Evolutionary conservation across 1,284 basidiomycete species (phyloP).

Genomic region (Ceratobasidium sp.): DNA sequence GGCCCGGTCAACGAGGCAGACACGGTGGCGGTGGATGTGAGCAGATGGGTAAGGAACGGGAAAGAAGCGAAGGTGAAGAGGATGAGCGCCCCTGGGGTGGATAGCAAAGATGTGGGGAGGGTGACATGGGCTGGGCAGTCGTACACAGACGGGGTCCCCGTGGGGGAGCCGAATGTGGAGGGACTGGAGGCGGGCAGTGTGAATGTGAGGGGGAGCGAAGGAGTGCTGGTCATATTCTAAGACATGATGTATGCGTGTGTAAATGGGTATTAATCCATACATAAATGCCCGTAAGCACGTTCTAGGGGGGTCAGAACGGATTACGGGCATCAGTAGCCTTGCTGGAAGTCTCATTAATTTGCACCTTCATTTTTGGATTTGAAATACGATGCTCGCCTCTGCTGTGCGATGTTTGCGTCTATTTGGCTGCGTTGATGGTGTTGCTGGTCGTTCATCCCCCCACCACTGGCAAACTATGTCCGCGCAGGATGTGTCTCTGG

Average conservation of each 20-base stretch:
- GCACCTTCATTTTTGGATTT: background rate
- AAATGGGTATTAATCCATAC: background rate
- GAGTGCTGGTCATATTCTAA: conserved; percentile 52
- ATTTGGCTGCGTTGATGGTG: background rate
- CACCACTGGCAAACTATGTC: background rate
- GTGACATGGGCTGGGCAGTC: conserved; percentile 57
- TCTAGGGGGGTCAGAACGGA: background rate
- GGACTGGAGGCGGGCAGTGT: conserved; percentile 50
- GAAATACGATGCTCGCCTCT: background rate
- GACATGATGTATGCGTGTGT: conserved; percentile 11
- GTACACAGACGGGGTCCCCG: conserved; percentile 54
- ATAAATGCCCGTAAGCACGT: background rate
- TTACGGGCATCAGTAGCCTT: too few relatives aligned
- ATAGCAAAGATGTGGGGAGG: conserved; percentile 52
- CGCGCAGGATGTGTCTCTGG: too few relatives aligned
- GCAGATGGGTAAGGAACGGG: conserved; percentile 48
- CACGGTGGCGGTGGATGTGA: conserved; percentile 52
- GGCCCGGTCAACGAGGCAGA: conserved; percentile 45
- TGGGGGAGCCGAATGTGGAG: conserved; percentile 52
- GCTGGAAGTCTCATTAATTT: too few relatives aligned
- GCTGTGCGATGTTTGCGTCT: background rate
- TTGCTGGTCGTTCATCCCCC: background rate
- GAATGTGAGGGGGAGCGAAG: conserved; percentile 54
- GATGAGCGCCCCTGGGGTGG: conserved; percentile 54
- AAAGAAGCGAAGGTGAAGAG: conserved; percentile 51